Conservation (phyloP, 2,329 filamentous ascomycete species). For the Diaporthe sp. region DNA sequence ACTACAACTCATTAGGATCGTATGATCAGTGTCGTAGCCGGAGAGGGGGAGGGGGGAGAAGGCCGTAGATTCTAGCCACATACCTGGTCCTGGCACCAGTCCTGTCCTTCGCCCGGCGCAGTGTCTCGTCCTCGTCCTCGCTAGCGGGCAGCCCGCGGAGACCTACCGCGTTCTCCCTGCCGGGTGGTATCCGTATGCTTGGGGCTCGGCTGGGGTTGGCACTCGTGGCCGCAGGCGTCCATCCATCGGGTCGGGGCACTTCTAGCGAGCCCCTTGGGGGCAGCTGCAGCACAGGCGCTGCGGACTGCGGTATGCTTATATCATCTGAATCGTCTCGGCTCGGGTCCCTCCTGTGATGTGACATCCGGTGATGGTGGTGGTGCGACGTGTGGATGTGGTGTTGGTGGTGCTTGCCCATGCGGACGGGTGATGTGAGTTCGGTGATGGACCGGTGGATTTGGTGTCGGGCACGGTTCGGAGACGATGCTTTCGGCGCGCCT, state of each 20-base stretch:
- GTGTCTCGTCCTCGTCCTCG: constrained; percentile 53
- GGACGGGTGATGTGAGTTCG: constrained; percentile 63
- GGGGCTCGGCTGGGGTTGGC: constrained; percentile 58
- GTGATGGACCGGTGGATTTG: constrained; percentile 69
- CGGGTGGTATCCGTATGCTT: constrained; percentile 53
- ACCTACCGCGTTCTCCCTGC: constrained; percentile 40
- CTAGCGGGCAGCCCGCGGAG: constrained; percentile 30
- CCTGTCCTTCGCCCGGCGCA: constrained; percentile 57
- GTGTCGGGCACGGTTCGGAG: constrained; percentile 58
- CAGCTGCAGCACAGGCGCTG: constrained; percentile 44
- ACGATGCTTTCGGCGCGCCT: constrained; percentile 44
- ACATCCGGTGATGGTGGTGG: constrained; percentile 46
- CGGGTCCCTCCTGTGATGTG: constrained; percentile 49
- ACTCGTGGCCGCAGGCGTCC: constrained; percentile 57
- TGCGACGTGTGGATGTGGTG: constrained; percentile 51
- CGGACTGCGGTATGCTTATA: constrained; percentile 45
- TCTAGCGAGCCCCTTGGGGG: constrained; percentile 56
- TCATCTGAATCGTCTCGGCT: constrained; percentile 49
- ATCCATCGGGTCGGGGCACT: constrained; percentile 58
- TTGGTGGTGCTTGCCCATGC: constrained; percentile 54
- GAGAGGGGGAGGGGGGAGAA: constrained; percentile 6
- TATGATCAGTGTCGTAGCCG: constrained; percentile 31
- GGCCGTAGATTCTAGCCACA: constrained; percentile 40
- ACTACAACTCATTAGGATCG: constrained; percentile 48
- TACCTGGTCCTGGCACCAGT: constrained; percentile 56